Base-by-base conservation (phyloP, 148 eudicot species). In the Dianthus caryophyllus region DNA sequence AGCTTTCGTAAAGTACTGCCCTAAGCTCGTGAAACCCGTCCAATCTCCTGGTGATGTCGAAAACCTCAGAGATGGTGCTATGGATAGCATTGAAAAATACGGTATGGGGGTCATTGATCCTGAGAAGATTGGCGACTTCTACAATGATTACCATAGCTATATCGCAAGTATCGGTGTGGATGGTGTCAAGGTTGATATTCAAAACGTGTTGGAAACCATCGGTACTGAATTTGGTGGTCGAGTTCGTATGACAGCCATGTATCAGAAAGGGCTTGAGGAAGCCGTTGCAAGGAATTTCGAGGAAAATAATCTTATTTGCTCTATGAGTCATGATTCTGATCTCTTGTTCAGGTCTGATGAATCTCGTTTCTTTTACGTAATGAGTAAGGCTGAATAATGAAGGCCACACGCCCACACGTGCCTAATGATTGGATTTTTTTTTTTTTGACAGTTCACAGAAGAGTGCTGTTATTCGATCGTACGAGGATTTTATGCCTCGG, bases 91-190 rank as follows among this genome's bases (percentile, higher is more conserved):
- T 30, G 90, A 88, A 7, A 80, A 84, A 71, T 85, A 85, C 44
- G 93, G 96, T 0, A 83, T 91, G 33, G 97, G 97, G 56, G 66
- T 91, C 69, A 87, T 87, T 60, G 79, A 83, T 13, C 97, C 97
- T 5, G 88, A 88, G 72, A 33, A 61, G 20, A 92, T 65, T 8
- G 76, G 76, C 5, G 76, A 85, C 44, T 66, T 91, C 81, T 91
- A 91, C 61, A 85, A 46, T 16, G 66, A 44, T n/a, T 63, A 63
- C 13, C 66, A 63, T 63, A 25, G 66, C 21, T 63, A 63, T 17
- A 24, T 63, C 44, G 66, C 66, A 6, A 63, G 66, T 44, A 44
- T 63, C 1, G 97, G 97, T 7, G 66, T 63, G n/a, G 66, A 63
- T 63, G 66, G 66, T 43, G 66, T 63, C 36, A 63, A 63, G 51